Evolutionary conservation across 2,329 filamentous ascomycete species (phyloP).

Genomic region (Endoconidiophora polonica): DNA sequence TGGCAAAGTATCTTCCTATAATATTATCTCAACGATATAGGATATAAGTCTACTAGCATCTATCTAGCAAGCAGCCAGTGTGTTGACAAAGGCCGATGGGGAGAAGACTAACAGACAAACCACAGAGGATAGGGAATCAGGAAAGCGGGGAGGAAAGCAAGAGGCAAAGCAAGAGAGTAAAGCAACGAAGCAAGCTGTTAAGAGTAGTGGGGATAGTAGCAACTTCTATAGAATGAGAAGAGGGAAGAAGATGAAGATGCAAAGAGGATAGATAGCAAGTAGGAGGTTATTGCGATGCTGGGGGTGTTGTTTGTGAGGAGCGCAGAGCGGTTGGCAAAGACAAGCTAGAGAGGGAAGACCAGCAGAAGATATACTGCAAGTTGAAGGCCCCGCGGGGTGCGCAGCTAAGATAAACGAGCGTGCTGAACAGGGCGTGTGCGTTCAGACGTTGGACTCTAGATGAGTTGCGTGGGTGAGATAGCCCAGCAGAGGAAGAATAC

Average conservation of each 20-base stretch:
- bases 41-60: no score
- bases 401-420: background rate
- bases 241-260: background rate
- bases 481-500: background rate
- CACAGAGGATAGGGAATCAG: background rate
- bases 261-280: background rate
- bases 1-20: no score
- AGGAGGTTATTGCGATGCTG: background rate
- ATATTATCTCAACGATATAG: no score
- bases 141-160: slow-evolving; percentile 8
- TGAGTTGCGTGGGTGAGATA: background rate
- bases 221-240: slow-evolving; percentile 3
- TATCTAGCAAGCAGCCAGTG: background rate
- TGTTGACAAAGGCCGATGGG: background rate
- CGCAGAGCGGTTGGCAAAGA: background rate
- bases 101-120: background rate
- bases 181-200: slow-evolving; percentile 11
- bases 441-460: background rate
- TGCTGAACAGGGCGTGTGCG: background rate
- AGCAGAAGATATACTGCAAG: background rate
- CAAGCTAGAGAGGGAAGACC: background rate
- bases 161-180: slow-evolving; percentile 12
- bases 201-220: slow-evolving; percentile 12
- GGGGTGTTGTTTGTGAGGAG: background rate
- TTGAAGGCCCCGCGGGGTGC: no score